phyloP scores from a whole-genome alignment of 2,329 filamentous ascomycete species.

The Alternaria panax region DNA sequence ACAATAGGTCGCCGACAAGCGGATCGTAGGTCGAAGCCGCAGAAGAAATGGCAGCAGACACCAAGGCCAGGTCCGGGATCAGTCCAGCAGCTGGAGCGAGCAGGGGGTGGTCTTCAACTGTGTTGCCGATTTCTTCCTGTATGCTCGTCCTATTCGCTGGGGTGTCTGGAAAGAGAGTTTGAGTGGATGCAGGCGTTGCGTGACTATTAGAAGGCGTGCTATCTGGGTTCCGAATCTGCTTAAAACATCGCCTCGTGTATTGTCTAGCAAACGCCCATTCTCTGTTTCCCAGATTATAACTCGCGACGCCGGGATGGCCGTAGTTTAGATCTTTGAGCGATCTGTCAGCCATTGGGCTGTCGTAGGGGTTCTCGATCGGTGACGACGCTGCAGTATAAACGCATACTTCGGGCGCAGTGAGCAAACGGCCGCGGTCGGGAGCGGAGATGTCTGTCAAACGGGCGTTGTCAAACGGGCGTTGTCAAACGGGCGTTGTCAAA shows the following conservation, averaged over 20 bases:
- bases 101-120: constrained; percentile 32
- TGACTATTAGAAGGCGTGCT: constrained; percentile 23
- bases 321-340: constrained; percentile 58
- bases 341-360: constrained; percentile 66
- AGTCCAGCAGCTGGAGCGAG: constrained; percentile 31
- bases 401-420: constrained; percentile 33
- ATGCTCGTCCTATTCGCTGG: constrained; percentile 10
- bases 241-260: constrained; percentile 33
- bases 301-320: constrained; percentile 61
- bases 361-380: constrained; percentile 27
- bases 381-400: constrained; percentile 12
- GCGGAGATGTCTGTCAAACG: background rate
- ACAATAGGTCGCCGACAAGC: constrained; percentile 57
- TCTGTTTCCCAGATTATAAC: constrained; percentile 57
- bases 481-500: background rate
- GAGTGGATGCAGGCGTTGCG: constrained; percentile 20
- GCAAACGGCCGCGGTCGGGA: background rate
- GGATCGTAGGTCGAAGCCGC: constrained; percentile 50
- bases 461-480: constrained; percentile 1
- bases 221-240: constrained; percentile 34
- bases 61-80: constrained; percentile 31
- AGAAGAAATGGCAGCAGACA: constrained; percentile 41
- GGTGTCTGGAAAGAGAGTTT: constrained; percentile 4
- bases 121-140: constrained; percentile 24
- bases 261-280: constrained; percentile 59